Evolutionary conservation across 306 rosid genomes (phyloP).

Genomic region (Medicago arabica): DNA sequence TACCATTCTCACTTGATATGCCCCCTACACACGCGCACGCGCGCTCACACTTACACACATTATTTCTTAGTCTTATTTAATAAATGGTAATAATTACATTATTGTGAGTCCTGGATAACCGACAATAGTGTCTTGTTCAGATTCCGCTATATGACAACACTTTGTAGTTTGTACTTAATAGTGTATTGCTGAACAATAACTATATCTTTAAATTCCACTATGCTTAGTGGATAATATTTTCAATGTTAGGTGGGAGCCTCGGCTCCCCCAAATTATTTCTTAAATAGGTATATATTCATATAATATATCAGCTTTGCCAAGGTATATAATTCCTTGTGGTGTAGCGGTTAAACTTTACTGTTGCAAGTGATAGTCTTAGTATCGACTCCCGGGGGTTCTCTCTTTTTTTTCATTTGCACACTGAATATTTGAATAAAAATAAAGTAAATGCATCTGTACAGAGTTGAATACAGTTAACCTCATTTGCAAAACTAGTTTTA

Average conservation of each 20-base stretch:
- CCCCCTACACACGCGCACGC: accelerated
- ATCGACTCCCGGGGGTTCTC: background rate
- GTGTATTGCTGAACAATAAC: background rate
- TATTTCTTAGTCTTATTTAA: too few species aligned
- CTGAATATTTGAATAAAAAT: background rate
- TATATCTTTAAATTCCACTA: background rate
- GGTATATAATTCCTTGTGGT: background rate
- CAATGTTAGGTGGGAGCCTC: background rate
- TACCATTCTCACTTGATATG: too few species aligned
- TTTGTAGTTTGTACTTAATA: constrained; percentile 4
- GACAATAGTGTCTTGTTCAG: background rate
- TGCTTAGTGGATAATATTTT: background rate
- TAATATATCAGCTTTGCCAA: background rate
- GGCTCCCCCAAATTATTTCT: background rate
- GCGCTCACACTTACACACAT: too few species aligned
- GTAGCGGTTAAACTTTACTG: background rate
- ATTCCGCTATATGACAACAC: background rate
- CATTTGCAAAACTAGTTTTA: background rate
- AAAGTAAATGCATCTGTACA: background rate
- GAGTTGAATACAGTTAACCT: background rate
- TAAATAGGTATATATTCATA: background rate
- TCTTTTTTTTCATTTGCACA: background rate
- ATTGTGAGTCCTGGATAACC: background rate
- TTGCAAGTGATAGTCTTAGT: background rate
- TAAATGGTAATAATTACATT: background rate